Conservation (phyloP, 23 red algal genomes). For the Gracilariopsis chorda region DNA sequence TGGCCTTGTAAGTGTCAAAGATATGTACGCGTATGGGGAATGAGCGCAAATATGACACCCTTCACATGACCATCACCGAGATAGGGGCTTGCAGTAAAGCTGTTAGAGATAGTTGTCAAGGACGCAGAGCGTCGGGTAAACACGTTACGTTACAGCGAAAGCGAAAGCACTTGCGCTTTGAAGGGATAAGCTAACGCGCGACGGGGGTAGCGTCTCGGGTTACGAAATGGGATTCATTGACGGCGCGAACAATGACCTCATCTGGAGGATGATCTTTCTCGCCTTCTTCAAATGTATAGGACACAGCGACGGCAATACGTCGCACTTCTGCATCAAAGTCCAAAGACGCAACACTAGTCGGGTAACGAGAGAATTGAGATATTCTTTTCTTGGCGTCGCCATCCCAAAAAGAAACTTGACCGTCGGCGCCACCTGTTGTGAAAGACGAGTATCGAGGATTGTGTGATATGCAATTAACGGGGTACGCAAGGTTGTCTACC, state of each 20-base stretch:
- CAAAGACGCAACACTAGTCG: constrained; percentile 47
- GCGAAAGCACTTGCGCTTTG: too few relatives aligned
- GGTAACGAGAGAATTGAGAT: constrained; percentile 62
- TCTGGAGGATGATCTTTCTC: constrained; percentile 71
- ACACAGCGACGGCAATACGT: constrained; percentile 59
- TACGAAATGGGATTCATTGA: constrained; percentile 49
- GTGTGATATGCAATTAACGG: constrained; percentile 80
- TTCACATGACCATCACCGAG: too few relatives aligned
- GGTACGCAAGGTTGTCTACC: constrained; percentile 47
- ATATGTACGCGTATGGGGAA: too few relatives aligned
- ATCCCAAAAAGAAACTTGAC: constrained; percentile 89
- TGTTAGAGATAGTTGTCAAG: too few relatives aligned
- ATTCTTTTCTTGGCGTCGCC: constrained; percentile 84
- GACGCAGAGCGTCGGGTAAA: too few relatives aligned
- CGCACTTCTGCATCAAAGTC: constrained; percentile 30
- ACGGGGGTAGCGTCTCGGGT: constrained; percentile 39
- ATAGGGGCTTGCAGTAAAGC: too few relatives aligned
- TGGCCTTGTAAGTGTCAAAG: too few relatives aligned
- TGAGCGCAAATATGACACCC: too few relatives aligned
- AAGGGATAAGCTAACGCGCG: too few relatives aligned
- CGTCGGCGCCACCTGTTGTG: constrained; percentile 79
- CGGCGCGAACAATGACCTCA: constrained; percentile 31
- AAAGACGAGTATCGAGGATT: constrained; percentile 74
- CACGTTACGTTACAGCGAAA: too few relatives aligned
- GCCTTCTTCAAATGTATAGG: constrained; percentile 74